Evolutionary conservation across 495 filamentous ascomycete genomes (phyloP), one percentile per base, ranked within the genome.

Genomic region (Aspergillus saccharolyticus): DNA sequence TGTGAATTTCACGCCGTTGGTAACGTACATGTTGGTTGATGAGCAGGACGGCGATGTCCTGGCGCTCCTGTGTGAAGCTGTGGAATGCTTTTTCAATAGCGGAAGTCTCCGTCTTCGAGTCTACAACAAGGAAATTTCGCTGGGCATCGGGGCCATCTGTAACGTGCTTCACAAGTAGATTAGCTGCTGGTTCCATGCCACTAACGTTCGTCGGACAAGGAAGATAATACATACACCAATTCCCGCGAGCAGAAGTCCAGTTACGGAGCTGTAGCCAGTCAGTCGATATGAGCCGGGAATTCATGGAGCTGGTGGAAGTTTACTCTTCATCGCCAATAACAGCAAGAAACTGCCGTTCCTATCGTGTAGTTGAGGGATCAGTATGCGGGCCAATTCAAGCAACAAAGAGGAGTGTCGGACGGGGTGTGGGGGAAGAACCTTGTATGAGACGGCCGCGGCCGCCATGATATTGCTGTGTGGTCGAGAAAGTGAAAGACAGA

Each of bases 51-150:
- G 90, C 95, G 67, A 99, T 96, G 66, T 99, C 95, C 71, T 96
- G 96, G 60, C 95, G 78, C 71, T 93, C 81, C 39, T 83, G 82
- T 1, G 91, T 94, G 72, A 95, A 99, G 48, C 81, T 81, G 58
- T 94, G 86, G 68, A 99, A 99, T 1, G 92, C 88, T 39, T 86
- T 85, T 71, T 97, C 95, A 68, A 99, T 97, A 22, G 87, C 80
- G 4, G 87, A 78, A 55, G 76, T 92, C 54, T 94, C 91, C 30
- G 92, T 97, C 80, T 97, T 97, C 66, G 73, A 73, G 70, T 97
- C 93, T 48, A 99, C 94, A 44, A 97, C 89, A 5, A 99, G 84
- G 78, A 96, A 99, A 80, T 97, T 99, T 74, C 95, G 92, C 62
- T 96, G 89, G 52, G 88, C 81, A 70, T 95, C 89, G 15, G 93